Evolutionary conservation across 257 asterid species (phyloP), one percentile per base, ranked within the genome.

Genomic region (Penstemon davidsonii): DNA sequence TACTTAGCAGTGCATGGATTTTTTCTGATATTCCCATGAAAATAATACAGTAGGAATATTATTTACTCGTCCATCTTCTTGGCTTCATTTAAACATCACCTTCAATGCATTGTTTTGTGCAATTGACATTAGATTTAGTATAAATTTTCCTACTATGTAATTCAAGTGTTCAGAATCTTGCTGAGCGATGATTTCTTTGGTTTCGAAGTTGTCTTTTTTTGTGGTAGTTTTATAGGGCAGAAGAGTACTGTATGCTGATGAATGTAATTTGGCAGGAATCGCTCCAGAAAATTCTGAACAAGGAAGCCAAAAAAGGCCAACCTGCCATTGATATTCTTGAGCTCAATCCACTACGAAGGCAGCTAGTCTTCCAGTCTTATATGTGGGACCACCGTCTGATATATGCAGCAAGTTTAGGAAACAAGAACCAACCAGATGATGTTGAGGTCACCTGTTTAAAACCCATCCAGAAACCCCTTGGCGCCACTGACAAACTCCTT

Each of bases 371-470:
- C 75, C 97, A 88, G 80, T 90, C 95, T 47, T 93, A 84, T 69
- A 70, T 87, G 73, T 93, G 98, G 98, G 98, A 93, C 79, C 91
- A 77, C 66, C 91, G 90, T 43, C 86, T 93, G 77, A 77, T 86
- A 74, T 69, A 80, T 51, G 86, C 92, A 40, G 84, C 88, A 55
- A 79, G 79, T 83, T 63, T 77, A 62, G 85, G 78, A 70, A 80
- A 70, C 37, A 79, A 66, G 60, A 69, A 25, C 62, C 71, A 68
- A 71, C 78, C 76, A 9, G 60, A 68, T 70, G 76, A 73, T 62
- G 64, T 51, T 61, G 82, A 77, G 57, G 67, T 66, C 42, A 13
- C 80, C 51, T 60, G 61, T 60, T 58, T 74, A 66, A 90, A 79
- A 60, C 78, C 79, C 68, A 69, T 62, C 51, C 73, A 76, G 72